phyloP scores from a whole-genome alignment of 2,329 filamentous ascomycete genomes.

The Scolecobasidium constrictum region DNA sequence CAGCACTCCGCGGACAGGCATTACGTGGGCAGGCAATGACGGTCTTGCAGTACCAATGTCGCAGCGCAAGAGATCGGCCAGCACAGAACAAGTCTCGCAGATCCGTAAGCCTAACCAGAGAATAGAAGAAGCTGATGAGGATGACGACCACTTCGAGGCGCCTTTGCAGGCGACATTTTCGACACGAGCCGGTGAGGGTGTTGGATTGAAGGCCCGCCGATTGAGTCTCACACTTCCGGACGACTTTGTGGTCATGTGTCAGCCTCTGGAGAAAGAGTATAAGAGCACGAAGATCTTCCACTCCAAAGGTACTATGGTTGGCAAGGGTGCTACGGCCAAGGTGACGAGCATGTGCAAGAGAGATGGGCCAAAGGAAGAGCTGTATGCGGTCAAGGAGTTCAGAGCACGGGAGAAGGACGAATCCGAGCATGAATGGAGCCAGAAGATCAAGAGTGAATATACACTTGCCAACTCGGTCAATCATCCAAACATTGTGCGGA shows the following conservation, averaged over 20 bases:
- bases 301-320: conserved; percentile 64
- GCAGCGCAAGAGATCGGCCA: conserved; percentile 23
- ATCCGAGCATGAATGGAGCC: conserved; percentile 62
- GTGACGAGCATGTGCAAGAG: conserved; percentile 72
- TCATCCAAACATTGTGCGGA: conserved; percentile 81
- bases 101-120: conserved; percentile 4
- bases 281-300: conserved; percentile 56
- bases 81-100: conserved; percentile 22
- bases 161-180: conserved; percentile 19
- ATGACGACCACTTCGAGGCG: conserved; percentile 1
- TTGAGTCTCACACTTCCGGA: conserved; percentile 65
- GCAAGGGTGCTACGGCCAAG: conserved; percentile 72
- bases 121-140: neutral
- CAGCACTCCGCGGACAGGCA: neutral
- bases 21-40: conserved; percentile 8
- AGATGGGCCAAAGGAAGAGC: conserved; percentile 46
- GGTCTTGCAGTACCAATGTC: conserved; percentile 10
- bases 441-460: conserved; percentile 87
- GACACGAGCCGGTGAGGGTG: conserved; percentile 56
- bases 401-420: conserved; percentile 61
- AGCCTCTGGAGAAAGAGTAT: conserved; percentile 58
- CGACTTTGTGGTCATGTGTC: conserved; percentile 61
- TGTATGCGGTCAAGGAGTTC: conserved; percentile 84
- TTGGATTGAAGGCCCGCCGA: conserved; percentile 67
- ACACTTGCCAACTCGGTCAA: conserved; percentile 76